phyloP scores from a whole-genome alignment of 2,329 filamentous ascomycete species.

The Cercospora sesami region DNA sequence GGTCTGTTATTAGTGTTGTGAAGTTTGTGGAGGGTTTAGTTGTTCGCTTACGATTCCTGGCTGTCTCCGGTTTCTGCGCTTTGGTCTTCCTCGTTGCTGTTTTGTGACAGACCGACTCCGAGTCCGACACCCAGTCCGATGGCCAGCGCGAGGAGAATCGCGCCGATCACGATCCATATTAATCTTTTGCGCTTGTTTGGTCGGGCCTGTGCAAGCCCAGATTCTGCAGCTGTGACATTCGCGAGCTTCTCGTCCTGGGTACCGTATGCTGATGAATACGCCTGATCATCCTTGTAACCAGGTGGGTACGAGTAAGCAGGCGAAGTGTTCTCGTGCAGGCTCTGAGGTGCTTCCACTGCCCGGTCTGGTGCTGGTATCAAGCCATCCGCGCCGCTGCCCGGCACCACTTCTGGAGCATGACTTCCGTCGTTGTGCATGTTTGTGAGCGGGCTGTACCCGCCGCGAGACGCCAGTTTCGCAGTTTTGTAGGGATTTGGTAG shows the following conservation, averaged over 20 bases:
- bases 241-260: slow-evolving; percentile 8
- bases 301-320: background rate
- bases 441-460: slow-evolving; percentile 4
- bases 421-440: background rate
- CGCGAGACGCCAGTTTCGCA: background rate
- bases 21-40: background rate
- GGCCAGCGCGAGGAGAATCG: slow-evolving; percentile 12
- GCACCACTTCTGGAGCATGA: slow-evolving; percentile 12
- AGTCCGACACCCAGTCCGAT: slow-evolving; percentile 18
- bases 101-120: slow-evolving; percentile 13
- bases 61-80: background rate
- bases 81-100: slow-evolving; percentile 1
- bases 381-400: slow-evolving; percentile 10
- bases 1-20: background rate
- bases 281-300: background rate
- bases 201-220: background rate
- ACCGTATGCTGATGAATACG: background rate
- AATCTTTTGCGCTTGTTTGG: slow-evolving; percentile 1
- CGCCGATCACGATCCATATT: slow-evolving; percentile 15
- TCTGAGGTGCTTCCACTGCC: background rate
- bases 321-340: background rate
- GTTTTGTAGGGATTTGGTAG: background rate
- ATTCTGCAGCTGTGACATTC: background rate
- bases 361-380: slow-evolving; percentile 7
- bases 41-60: background rate